phyloP scores from a whole-genome alignment of 768 basidiomycete species.

The Boletus tylopilopsis region DNA sequence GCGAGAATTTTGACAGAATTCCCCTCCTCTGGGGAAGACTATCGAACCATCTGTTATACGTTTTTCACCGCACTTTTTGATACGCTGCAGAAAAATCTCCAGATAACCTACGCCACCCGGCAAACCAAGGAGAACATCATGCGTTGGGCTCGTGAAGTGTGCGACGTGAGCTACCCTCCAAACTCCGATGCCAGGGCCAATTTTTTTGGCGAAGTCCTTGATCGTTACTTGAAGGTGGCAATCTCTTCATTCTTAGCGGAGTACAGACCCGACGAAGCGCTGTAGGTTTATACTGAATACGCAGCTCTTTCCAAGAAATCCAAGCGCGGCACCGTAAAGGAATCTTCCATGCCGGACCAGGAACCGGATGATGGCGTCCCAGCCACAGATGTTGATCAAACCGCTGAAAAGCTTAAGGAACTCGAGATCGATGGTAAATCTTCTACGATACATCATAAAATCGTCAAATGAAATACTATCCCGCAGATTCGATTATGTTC shows the following conservation, averaged over 20 bases:
- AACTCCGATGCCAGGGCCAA: not conserved
- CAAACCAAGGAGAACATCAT: not conserved
- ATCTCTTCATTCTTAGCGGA: accelerated
- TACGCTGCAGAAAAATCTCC: not conserved
- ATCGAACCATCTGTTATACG: slow-evolving; percentile 3
- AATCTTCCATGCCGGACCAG: too few species aligned
- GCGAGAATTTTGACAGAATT: slow-evolving; percentile 10
- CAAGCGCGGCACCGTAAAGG: too few species aligned
- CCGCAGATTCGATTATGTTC: too few species aligned
- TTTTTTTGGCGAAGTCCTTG: not conserved
- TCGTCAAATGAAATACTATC: too few species aligned
- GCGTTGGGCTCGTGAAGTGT: slow-evolving; percentile 4
- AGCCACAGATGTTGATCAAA: too few species aligned
- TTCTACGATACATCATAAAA: too few species aligned
- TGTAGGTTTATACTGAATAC: not conserved
- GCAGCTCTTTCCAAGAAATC: too few species aligned
- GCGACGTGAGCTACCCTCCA: not conserved
- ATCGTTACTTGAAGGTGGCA: not conserved
- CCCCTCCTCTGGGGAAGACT: not conserved
- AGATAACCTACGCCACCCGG: not conserved
- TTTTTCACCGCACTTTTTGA: slow-evolving; percentile 17
- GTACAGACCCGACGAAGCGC: not conserved
- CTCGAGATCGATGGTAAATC: not conserved
- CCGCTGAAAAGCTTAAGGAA: not conserved
- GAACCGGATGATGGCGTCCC: too few species aligned